These are phyloP conservation scores for Nematocida sp. DNA, from an alignment of 371 early-diverging fungal genomes.

Conservation along the genomic window DNA sequence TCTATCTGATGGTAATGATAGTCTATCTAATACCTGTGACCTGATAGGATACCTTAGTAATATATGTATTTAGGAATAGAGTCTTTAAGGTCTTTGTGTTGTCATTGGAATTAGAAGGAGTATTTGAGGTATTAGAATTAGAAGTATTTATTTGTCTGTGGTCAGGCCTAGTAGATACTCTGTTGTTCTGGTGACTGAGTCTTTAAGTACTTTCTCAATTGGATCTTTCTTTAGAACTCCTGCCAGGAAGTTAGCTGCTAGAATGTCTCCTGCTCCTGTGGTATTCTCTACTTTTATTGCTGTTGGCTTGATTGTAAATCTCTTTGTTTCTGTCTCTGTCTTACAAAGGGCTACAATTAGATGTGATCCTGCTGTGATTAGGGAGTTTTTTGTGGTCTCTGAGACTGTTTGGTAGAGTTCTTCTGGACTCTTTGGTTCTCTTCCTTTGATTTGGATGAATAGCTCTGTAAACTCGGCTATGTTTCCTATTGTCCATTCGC, in stretches of 20 bases:
- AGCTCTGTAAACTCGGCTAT: slow-evolving; percentile 14
- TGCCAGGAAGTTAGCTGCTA: slow-evolving; percentile 37
- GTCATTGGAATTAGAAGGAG: too few species aligned
- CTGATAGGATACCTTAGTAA: too few species aligned
- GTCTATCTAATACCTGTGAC: too few species aligned
- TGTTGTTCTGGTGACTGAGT: neutral
- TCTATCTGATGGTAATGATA: too few species aligned
- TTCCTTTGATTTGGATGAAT: neutral
- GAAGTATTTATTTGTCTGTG: too few species aligned
- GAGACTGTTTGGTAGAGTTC: neutral
- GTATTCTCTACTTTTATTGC: slow-evolving; percentile 28
- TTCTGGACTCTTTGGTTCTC: neutral
- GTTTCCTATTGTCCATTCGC: slow-evolving; percentile 47
- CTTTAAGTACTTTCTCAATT: too few species aligned
- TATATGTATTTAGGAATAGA: too few species aligned
- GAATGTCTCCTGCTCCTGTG: slow-evolving; percentile 34
- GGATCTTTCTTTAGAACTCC: neutral
- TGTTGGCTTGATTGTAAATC: neutral
- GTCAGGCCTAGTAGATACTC: neutral
- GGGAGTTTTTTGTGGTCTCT: neutral
- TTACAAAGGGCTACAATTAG: neutral
- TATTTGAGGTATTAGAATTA: too few species aligned
- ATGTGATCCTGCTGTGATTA: slow-evolving; percentile 15
- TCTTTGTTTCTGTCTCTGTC: neutral
- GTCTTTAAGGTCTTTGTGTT: too few species aligned